Evolutionary conservation across 192 early-diverging fungal species (phyloP).

Genomic region (Coemansia sp.): DNA sequence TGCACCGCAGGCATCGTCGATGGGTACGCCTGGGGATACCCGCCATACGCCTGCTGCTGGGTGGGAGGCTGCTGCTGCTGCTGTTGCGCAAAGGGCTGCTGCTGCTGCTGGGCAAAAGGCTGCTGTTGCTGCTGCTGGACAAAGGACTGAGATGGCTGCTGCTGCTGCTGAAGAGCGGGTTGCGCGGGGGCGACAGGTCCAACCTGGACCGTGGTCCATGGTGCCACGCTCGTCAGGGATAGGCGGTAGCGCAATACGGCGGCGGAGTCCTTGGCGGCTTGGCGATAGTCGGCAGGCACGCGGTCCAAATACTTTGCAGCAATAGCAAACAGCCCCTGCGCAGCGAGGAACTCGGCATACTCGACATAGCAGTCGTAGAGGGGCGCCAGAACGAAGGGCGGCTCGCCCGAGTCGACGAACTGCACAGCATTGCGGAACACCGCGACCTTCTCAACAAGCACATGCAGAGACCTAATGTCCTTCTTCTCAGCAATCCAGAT

Average conservation of each 20-base stretch:
- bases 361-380: conserved; percentile 88
- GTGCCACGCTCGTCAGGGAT: conserved; percentile 21
- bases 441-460: conserved; percentile 86
- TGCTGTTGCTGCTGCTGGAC: conserved; percentile 21
- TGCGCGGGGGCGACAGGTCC: conserved; percentile 15
- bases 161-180: conserved; percentile 7
- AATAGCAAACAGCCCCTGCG: conserved; percentile 74
- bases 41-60: conserved; percentile 4
- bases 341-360: conserved; percentile 75
- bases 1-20: conserved; percentile 26
- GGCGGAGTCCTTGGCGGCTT: conserved; percentile 45
- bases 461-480: conserved; percentile 58
- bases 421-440: conserved; percentile 92
- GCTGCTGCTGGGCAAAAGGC: conserved; percentile 12
- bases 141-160: conserved; percentile 9
- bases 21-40: neutral
- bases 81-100: conserved; percentile 12
- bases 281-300: conserved; percentile 65
- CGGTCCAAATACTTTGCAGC: conserved; percentile 79
- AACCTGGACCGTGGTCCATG: conserved; percentile 38
- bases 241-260: conserved; percentile 76
- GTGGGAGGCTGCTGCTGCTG: conserved; percentile 16
- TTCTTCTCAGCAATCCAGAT: conserved; percentile 70
- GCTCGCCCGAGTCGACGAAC: conserved; percentile 70
- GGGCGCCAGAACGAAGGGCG: conserved; percentile 50